phyloP scores from a whole-genome alignment of 2,329 filamentous ascomycete species.

The Colletotrichum sansevieriae region DNA sequence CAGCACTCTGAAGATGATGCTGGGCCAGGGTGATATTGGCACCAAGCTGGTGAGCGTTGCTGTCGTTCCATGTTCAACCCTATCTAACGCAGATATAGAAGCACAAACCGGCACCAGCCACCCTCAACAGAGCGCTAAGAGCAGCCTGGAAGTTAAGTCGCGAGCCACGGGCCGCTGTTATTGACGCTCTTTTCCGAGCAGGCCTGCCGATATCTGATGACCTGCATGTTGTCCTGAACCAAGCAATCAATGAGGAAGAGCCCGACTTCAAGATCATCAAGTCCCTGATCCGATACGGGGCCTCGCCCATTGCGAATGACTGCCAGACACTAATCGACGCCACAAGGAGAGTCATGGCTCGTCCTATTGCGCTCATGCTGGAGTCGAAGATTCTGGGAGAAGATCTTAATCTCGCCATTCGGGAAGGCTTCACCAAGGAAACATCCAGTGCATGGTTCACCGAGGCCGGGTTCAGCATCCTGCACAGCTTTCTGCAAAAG shows the following conservation, averaged over 20 bases:
- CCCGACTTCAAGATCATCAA: conserved; percentile 40
- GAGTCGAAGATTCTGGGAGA: conserved; percentile 54
- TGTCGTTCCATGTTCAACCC: neutral
- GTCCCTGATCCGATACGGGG: conserved; percentile 54
- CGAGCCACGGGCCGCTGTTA: conserved; percentile 61
- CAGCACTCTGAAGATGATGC: conserved; percentile 62
- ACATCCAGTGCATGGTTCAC: conserved; percentile 61
- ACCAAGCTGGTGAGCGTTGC: conserved; percentile 55
- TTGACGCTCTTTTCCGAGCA: conserved; percentile 65
- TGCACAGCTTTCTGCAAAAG: conserved; percentile 62
- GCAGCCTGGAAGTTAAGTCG: conserved; percentile 65
- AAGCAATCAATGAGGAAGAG: conserved; percentile 66
- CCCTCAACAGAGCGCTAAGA: conserved; percentile 64
- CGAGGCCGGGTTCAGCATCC: conserved; percentile 59
- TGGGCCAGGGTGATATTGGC: conserved; percentile 60
- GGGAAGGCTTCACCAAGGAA: conserved; percentile 57
- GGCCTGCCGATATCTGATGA: conserved; percentile 63
- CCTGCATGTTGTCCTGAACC: conserved; percentile 63
- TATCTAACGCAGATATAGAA: conserved; percentile 50
- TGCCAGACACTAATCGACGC: conserved; percentile 67
- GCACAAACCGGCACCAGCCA: conserved; percentile 58
- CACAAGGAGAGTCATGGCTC: conserved; percentile 53
- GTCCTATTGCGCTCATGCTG: conserved; percentile 59
- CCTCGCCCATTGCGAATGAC: conserved; percentile 64
- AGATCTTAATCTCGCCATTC: conserved; percentile 61